Evolutionary conservation across 331 rosid species (phyloP), one percentile per base, ranked within the genome.

Genomic region (Stylosanthes scabra): DNA sequence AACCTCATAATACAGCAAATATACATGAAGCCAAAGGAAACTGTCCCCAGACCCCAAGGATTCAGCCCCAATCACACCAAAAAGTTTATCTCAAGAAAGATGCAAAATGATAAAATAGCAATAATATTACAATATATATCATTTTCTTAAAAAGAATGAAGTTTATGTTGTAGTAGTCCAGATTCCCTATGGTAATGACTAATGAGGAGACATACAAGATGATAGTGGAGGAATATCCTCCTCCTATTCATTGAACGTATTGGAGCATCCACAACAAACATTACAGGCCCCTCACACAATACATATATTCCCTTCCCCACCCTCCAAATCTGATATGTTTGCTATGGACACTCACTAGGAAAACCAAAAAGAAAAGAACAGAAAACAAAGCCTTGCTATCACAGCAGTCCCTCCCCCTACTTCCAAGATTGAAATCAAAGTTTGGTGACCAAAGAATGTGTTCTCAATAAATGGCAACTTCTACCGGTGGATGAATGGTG

Each of bases 181-280:
- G 55, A 72, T 34, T 77, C 76, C 4, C 79, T 45, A 45, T 54
- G 55, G 68, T 34, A 58, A 71, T 59, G 50, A 42, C 67, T 59
- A 31, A 72, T 49, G 77, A 54, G 25, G 68, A 68, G 62, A n/a
- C 80, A 83, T 76, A 76, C 74, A 83, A 72, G 71, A 75, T 59
- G 46, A 52, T 76, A 60, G 63, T 68, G 57, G 72, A 84, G 56
- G 80, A 76, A 76, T 72, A 83, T 51, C 83, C 80, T 51, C 83
- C 80, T 83, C 74, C 78, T 59, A 51, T 71, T 72, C 63, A 68
- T 76, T 68, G 9, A 27, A 63, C 59, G 41, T 60, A 71, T 49
- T 69, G 87, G 80, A 76, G 78, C 82, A 72, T 72, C 80, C 11
- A 68, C 56, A 72, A 37, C 40, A 80, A 80, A 83, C 77, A 76